Evolutionary conservation across 108 stramenopile species (phyloP), one percentile per base, ranked within the genome.

Genomic region (Fragilaria radians): DNA sequence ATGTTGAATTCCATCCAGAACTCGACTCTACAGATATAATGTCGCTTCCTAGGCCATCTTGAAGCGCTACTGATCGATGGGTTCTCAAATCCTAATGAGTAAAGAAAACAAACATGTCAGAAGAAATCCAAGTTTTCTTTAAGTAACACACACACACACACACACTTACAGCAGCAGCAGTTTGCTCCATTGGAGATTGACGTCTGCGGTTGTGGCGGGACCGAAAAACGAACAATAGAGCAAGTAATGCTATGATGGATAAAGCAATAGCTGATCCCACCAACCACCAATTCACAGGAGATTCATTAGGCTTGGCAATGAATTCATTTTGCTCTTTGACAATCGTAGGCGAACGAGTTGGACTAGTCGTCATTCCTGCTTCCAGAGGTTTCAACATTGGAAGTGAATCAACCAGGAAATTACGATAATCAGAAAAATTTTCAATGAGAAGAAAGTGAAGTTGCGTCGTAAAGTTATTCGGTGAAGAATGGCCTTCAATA

Each of bases 401-500:
- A 18, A 60, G 2, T 19, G 65, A 61, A 62, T 78, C 77, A 1
- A 63, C 65, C 5, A 76, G 22, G 32, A 18, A 4, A 1, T 3
- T 34, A 3, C n/a, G 14, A 36, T 32, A 33, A n/a, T 14, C 3
- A 18, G 22, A 2, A 22, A 27, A 36, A 32, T 57, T 27, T 1
- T 34, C 19, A 28, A 17, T 28, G 33, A 36, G 17, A 24, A 18
- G 19, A 21, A n/a, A 22, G 18, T 19, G 22, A 19, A 34, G 32
- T 27, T 34, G 25, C 2, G n/a, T 21, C 5, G 14, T 19, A 2
- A 36, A 57, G 1, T n/a, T 32, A 2, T 1, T 19, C 1, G 55
- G 32, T 33, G 7, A 7, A 7, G 36, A 42, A 42, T 11, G 11
- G 7, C 36, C 36, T 42, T 42, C 36, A 42, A 42, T 42, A 11